Evolutionary conservation across 768 basidiomycete genomes (phyloP).

Genomic region (Suillus occidentalis): DNA sequence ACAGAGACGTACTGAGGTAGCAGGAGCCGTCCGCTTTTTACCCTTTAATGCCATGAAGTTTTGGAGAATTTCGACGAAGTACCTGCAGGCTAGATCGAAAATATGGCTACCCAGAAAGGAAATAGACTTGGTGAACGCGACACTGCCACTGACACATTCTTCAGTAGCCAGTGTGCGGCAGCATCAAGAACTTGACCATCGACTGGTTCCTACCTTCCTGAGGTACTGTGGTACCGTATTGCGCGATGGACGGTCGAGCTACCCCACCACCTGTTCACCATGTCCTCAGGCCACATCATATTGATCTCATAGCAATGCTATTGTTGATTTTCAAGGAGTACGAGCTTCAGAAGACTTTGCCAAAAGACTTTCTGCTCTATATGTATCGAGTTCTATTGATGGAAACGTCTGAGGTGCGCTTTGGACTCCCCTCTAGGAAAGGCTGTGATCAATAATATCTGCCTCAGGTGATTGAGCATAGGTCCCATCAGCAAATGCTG

Average conservation of each 20-base stretch:
- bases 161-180: neutral
- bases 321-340: constrained; percentile 63
- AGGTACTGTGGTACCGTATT: neutral
- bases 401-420: constrained; percentile 66
- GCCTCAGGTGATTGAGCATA: constrained; percentile 62
- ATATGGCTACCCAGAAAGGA: neutral
- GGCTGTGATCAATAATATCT: constrained; percentile 3
- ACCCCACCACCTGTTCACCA: constrained; percentile 64
- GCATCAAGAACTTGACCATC: neutral
- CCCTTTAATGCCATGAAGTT: constrained; percentile 28
- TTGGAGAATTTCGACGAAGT: neutral
- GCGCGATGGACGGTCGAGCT: constrained; percentile 28
- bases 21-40: constrained; percentile 36
- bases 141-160: constrained; percentile 5
- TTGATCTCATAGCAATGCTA: constrained; percentile 64
- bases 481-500: constrained; percentile 51
- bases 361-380: constrained; percentile 58
- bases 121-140: neutral
- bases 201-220: neutral
- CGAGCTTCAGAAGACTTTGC: constrained; percentile 47
- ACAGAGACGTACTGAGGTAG: constrained; percentile 25
- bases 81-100: neutral
- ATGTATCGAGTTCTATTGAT: constrained; percentile 65
- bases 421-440: neutral
- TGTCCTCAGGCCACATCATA: constrained; percentile 74